Base-by-base conservation (phyloP, 1,284 basidiomycete genomes). In the Leccinum pachyderme region DNA sequence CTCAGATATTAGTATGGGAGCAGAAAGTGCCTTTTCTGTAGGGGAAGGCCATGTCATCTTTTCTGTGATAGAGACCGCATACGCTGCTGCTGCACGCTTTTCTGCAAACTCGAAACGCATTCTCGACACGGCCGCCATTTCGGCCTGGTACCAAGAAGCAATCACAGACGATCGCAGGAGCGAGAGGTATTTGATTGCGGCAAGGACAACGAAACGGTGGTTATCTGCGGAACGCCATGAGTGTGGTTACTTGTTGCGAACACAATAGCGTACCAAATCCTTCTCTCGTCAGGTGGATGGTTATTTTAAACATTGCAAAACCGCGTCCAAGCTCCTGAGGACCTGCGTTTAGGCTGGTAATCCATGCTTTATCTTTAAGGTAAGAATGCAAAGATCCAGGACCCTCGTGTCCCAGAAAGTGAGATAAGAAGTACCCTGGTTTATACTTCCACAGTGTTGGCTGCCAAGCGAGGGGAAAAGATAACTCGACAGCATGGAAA, bases 381-480 rank as follows among this genome's bases (percentile, higher is more conserved):
- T 95, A 93, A 1, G 93, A 93, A 62, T 95, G 82, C 43, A 99
- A 76, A 1, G 95, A 98, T 1, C 97, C 97, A 37, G 90, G 86
- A 4, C 97, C 98, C 75, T 99, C 98, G 71, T 99, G 96, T 0
- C 97, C 97, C 48, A 98, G 74, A 67, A 97, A 88, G 72, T 98
- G 93, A 2, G 86, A 81, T 18, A 99, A 69, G 70, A 95, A 91
- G 59, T 84, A 76, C 3, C 80, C 84, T 2, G 97, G 96, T 76
- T 95, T 95, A 67, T 87, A 78, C 35, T 83, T 80, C 84, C 91
- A 97, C 47, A 86, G 76, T 1, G 88, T 84, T 5, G 83, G 77
- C 67, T 97, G 88, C 70, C 95, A 94, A 25, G 88, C 88, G 57
- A 96, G 76, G 15, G 93, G 93, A 74, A 97, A 97, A 3, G 87